Evolutionary conservation across 2,329 filamentous ascomycete species (phyloP).

Genomic region (Xylaria hypoxylon): DNA sequence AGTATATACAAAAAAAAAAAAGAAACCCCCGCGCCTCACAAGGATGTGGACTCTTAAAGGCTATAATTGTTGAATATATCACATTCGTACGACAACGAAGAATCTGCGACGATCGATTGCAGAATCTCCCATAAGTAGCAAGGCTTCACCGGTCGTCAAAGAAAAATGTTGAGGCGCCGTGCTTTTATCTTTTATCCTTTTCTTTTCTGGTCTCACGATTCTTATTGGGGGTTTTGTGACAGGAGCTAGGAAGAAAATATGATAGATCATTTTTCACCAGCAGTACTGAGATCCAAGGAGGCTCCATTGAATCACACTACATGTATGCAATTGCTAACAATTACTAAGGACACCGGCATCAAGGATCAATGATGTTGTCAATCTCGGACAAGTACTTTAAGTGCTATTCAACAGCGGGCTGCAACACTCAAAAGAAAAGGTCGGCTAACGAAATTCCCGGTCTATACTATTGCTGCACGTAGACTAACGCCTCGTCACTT

Average conservation of each 20-base stretch:
- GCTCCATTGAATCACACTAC: slow-evolving; percentile 7
- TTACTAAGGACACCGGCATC: slow-evolving; percentile 22
- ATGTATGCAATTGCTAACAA: slow-evolving; percentile 29
- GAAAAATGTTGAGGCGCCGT: not conserved
- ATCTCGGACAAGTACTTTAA: not conserved
- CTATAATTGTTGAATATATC: slow-evolving; percentile 9
- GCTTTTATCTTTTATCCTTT: slow-evolving; percentile 7
- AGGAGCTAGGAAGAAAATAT: slow-evolving; percentile 1
- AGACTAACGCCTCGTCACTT: slow-evolving; percentile 11
- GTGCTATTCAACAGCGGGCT: not conserved
- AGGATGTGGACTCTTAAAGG: slow-evolving; percentile 17
- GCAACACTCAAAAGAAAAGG: slow-evolving; percentile 18
- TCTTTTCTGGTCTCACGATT: slow-evolving; percentile 7
- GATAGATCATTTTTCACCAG: slow-evolving; percentile 13
- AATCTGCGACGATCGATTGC: slow-evolving; percentile 13
- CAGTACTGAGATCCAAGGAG: slow-evolving; percentile 12
- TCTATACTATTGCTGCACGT: slow-evolving; percentile 4
- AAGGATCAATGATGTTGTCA: slow-evolving; percentile 14
- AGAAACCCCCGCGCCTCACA: slow-evolving; percentile 10
- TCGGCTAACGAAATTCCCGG: slow-evolving; percentile 8
- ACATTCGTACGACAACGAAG: slow-evolving; percentile 11
- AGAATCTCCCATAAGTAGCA: slow-evolving; percentile 8
- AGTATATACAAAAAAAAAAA: slow-evolving; percentile 11
- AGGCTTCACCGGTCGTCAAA: slow-evolving; percentile 21
- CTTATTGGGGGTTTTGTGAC: not conserved